A percentile compares a stretch with the other conserved stretches of the same genome.
Conservation (phyloP, 371 early-diverging fungal genomes). For the Actinomucor elegans region DNA sequence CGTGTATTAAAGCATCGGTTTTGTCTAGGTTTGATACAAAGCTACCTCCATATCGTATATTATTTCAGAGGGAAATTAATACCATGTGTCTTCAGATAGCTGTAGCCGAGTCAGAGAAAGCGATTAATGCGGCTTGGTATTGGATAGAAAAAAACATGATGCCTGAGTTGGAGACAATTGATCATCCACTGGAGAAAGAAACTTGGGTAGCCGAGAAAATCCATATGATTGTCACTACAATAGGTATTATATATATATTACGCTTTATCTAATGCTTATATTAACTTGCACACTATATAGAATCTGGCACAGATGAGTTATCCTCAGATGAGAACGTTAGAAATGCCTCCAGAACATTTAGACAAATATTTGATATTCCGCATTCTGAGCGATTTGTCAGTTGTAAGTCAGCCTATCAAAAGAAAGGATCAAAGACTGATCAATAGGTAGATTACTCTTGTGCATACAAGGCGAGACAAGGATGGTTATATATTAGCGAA, state of each 20-base stretch:
- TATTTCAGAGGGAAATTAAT: slow-evolving; percentile 67
- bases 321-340: slow-evolving; percentile 82
- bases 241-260: slow-evolving; percentile 51
- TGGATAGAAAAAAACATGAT: slow-evolving; percentile 86
- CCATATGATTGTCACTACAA: slow-evolving; percentile 77
- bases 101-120: slow-evolving; percentile 75
- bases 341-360: slow-evolving; percentile 88
- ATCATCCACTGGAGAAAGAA: slow-evolving; percentile 78
- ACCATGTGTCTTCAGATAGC: slow-evolving; percentile 61
- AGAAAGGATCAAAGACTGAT: neutral
- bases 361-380: slow-evolving; percentile 84
- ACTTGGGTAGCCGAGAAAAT: slow-evolving; percentile 89
- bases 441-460: slow-evolving; percentile 82
- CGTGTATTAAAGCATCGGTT: too few species aligned
- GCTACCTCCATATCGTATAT: slow-evolving; percentile 89
- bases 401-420: slow-evolving; percentile 48
- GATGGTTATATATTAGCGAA: slow-evolving; percentile 95
- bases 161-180: slow-evolving; percentile 71
- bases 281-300: too few species aligned
- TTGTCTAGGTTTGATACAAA: slow-evolving; percentile 79
- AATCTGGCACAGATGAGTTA: slow-evolving; percentile 73
- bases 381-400: slow-evolving; percentile 87
- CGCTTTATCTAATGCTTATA: neutral
- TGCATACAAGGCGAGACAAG: slow-evolving; percentile 86
- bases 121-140: slow-evolving; percentile 83